These are phyloP conservation scores for Lenwebbia sp. DNA, from an alignment of 345 rosid genomes.

Conservation along the genomic window DNA sequence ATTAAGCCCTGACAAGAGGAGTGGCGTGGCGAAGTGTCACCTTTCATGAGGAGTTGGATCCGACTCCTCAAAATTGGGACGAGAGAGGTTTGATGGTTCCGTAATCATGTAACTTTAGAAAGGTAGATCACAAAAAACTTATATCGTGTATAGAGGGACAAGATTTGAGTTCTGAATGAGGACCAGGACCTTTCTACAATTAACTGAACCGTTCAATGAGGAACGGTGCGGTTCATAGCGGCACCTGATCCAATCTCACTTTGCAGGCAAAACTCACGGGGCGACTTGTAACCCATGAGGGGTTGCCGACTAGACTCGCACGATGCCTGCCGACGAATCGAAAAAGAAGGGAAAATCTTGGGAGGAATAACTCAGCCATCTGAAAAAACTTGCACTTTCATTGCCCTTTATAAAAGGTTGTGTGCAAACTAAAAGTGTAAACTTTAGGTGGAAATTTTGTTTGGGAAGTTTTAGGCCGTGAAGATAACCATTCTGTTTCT, in stretches of 20 bases:
- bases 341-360: not conserved
- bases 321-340: not conserved
- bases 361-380: not conserved
- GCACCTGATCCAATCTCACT: not conserved
- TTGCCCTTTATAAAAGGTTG: not conserved
- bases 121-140: not conserved
- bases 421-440: not conserved
- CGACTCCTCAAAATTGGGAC: not conserved
- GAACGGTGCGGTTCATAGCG: not conserved
- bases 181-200: not conserved
- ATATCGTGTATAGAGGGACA: no score
- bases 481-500: no score
- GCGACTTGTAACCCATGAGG: no score
- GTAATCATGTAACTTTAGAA: not conserved
- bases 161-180: not conserved
- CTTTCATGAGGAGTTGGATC: not conserved
- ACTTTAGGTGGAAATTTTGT: not conserved
- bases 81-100: not conserved
- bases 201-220: not conserved
- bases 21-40: fast-evolving
- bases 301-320: no score
- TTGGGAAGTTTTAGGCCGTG: not conserved
- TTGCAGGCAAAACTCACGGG: not conserved
- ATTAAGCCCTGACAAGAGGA: not conserved
- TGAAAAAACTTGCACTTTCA: not conserved